Conservation (phyloP, 257 asterid species). For the Fraxinus pennsylvanica region DNA sequence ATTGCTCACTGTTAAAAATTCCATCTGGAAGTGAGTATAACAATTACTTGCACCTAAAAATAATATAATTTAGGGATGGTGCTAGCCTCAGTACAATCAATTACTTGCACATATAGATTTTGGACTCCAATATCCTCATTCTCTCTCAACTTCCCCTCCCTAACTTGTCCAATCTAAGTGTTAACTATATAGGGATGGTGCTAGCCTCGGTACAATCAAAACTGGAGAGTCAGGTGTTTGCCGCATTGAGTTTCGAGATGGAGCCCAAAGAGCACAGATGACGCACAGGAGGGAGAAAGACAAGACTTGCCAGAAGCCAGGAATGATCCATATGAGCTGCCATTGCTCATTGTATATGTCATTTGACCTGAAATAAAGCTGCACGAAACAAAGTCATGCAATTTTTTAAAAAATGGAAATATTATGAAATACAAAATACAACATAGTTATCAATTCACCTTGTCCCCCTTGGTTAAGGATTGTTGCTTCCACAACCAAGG, state of each 20-base stretch:
- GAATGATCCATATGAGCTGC: constrained; percentile 93
- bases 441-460: too few species aligned
- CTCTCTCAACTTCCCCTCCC: too few species aligned
- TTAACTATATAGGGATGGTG: neutral
- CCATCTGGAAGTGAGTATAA: too few species aligned
- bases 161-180: neutral
- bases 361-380: constrained; percentile 90
- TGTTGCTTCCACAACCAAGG: too few species aligned
- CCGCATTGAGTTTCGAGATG: constrained; percentile 90
- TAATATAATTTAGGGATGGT: neutral
- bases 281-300: constrained; percentile 86
- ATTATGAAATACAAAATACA: neutral
- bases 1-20: neutral
- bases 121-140: too few species aligned
- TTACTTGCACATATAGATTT: neutral
- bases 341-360: constrained; percentile 92
- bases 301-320: constrained; percentile 95
- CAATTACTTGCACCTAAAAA: neutral
- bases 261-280: constrained; percentile 97
- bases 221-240: constrained; percentile 28
- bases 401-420: too few species aligned
- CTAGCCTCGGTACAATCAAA: neutral
- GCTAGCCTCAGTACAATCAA: too few species aligned
- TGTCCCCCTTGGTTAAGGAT: too few species aligned
- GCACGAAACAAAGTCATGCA: constrained; percentile 33